These are phyloP conservation scores for Tricholoma sp. DNA, from an alignment of 768 basidiomycete genomes.

Conservation along the genomic window DNA sequence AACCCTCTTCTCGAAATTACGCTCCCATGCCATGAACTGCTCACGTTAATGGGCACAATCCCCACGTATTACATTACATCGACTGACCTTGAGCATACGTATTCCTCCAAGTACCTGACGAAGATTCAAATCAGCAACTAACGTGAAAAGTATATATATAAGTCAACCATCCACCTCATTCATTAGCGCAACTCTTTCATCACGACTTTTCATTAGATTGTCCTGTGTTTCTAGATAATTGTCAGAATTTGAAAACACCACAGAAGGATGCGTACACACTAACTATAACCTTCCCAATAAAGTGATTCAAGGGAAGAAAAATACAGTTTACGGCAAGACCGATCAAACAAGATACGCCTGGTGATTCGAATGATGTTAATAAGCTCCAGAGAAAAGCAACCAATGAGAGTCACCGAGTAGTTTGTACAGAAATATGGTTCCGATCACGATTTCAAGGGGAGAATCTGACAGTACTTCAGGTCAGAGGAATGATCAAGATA, in stretches of 20 bases:
- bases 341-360: conserved; percentile 65
- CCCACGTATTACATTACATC: not conserved
- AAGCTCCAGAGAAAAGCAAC: not conserved
- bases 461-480: conserved; percentile 42
- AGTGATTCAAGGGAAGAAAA: conserved; percentile 77
- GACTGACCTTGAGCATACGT: conserved; percentile 73
- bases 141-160: not conserved
- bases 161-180: conserved; percentile 51
- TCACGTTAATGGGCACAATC: no score
- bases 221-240: conserved; percentile 50
- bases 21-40: conserved; percentile 94
- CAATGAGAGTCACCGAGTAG: conserved; percentile 54
- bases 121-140: not conserved
- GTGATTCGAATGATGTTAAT: not conserved
- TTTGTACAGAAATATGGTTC: conserved; percentile 69
- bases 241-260: not conserved
- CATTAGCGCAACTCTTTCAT: conserved; percentile 89
- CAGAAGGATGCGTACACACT: conserved; percentile 5
- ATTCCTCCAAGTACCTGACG: conserved; percentile 78
- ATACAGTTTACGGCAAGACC: conserved; percentile 74
- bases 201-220: conserved; percentile 88
- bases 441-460: conserved; percentile 74
- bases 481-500: not conserved
- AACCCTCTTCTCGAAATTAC: conserved; percentile 81
- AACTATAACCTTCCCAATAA: conserved; percentile 76